phyloP scores from a whole-genome alignment of 176 grass and related monocot species.

The Oryza punctata region DNA sequence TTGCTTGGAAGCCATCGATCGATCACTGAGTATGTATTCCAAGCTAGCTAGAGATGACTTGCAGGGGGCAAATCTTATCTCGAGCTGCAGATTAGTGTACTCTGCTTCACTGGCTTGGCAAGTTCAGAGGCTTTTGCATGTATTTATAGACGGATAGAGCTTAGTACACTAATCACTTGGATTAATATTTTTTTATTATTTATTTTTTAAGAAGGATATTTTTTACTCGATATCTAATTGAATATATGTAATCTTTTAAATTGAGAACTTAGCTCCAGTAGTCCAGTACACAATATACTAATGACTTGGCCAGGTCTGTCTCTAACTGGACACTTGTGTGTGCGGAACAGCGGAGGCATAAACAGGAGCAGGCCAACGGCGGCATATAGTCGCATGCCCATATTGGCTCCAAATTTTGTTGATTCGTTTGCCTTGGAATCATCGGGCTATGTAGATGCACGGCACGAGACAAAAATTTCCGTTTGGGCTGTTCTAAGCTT shows the following conservation, averaged over 20 bases:
- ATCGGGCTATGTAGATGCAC: neutral
- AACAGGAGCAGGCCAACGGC: slow-evolving; percentile 33
- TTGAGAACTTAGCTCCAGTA: no score
- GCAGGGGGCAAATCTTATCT: neutral
- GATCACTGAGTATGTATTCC: no score
- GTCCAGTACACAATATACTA: no score
- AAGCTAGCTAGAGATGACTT: neutral
- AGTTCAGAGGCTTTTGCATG: neutral
- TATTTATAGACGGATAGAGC: slow-evolving; percentile 4
- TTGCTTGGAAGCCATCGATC: slow-evolving; percentile 61
- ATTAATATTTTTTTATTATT: no score
- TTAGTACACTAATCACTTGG: neutral
- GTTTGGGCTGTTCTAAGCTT: neutral
- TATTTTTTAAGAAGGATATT: no score
- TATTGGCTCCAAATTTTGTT: slow-evolving; percentile 29
- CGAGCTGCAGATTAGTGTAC: neutral
- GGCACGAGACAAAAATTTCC: neutral
- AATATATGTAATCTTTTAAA: no score
- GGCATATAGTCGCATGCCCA: slow-evolving; percentile 1
- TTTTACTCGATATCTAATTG: no score
- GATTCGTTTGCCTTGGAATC: neutral
- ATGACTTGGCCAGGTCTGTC: neutral
- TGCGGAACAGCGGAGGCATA: neutral
- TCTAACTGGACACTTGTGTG: no score
- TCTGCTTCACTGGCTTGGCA: neutral